Evolutionary conservation across 345 rosid genomes (phyloP), one percentile per base, ranked within the genome.

Genomic region (Pistacia atlantica): DNA sequence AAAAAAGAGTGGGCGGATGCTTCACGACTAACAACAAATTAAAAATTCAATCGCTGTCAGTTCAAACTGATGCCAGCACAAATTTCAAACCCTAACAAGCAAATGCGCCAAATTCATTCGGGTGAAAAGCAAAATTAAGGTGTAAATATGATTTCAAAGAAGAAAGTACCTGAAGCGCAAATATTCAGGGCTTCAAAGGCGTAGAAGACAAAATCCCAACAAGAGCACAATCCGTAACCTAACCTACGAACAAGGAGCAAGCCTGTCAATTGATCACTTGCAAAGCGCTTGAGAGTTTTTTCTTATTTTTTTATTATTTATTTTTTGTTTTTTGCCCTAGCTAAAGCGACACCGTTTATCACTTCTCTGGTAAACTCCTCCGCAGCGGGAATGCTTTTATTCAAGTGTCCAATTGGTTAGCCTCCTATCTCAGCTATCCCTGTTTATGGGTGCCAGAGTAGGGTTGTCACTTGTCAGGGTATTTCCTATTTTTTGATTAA

Each of bases 1-100:
- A 54, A 54, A 54, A 14, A 54, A 3, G 12, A 54, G 18, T 54
- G 3, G 18, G 46, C 8, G 8, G 5, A 42, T 42, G 46, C 46
- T 42, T 42, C 46, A 42, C 46, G 1, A 42, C 46, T 42, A 54
- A 54, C 0, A 14, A 52, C 57, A 1, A 31, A 31, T 61, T 28
- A 28, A 16, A 61, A 61, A 4, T 61, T 61, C 2, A 61, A 61
- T 61, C 8, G 31, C 0, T 1, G 6, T 61, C 3, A 31, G 5
- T 28, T 61, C 6, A 31, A 61, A 61, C n/a, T 2, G 18, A 31
- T 22, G 25, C 33, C 6, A 12, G 64, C 35, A 11, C 64, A 59
- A 59, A 59, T 61, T 61, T 28, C 38, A 61, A 61, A 61, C 65
- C 65, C 65, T 31, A 61, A 16, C 38, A 28, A 61, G 65, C 42